Base-by-base conservation (phyloP, 495 filamentous ascomycete species). In the Penicillium pulvis region DNA sequence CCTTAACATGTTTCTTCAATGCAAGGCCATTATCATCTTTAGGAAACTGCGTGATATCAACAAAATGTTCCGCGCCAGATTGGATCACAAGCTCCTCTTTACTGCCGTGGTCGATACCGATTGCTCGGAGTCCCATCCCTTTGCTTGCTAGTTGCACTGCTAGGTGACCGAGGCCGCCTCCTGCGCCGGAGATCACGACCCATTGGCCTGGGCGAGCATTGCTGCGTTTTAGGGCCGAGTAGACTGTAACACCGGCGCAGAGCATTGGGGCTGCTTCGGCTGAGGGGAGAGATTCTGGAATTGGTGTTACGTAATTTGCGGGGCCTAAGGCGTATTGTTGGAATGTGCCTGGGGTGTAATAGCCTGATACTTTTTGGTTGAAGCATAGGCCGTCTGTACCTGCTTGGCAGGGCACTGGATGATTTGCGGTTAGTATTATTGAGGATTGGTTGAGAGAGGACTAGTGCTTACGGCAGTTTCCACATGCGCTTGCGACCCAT, bases 251-350 rank as follows among this genome's bases (percentile, higher is more conserved):
- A 17, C 85, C 83, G 14, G 80, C 85, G 70, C 83, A 87, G 55
- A 87, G 78, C 74, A 87, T 80, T 6, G 87, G 87, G 0, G 87
- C 87, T 9, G 87, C 87, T 16, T 79, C 71, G 36, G 79, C 84
- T 3, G 81, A 84, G 12, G 69, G 67, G 6, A 90, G 71, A 6
- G 65, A 72, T 5, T 88, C 86, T 6, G 88, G 88, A 67, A 90
- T 87, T 1, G 85, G 85, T 2, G 87, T 89, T 20, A 90, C 86
- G 62, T 90, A 86, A 67, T 81, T 81, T 5, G 85, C 85, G 6
- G 85, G 83, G 0, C 80, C 81, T 2, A 88, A 56, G n/a, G 81
- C 80, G 63, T 89, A 91, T 69, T 90, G 84, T 68, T 89, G 87
- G 71, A 91, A 90, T 24, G 87, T 91, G 33, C 87, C 87, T 0